These are phyloP conservation scores for Neltuma alba DNA, from an alignment of 306 rosid genomes.

Conservation along the genomic window DNA sequence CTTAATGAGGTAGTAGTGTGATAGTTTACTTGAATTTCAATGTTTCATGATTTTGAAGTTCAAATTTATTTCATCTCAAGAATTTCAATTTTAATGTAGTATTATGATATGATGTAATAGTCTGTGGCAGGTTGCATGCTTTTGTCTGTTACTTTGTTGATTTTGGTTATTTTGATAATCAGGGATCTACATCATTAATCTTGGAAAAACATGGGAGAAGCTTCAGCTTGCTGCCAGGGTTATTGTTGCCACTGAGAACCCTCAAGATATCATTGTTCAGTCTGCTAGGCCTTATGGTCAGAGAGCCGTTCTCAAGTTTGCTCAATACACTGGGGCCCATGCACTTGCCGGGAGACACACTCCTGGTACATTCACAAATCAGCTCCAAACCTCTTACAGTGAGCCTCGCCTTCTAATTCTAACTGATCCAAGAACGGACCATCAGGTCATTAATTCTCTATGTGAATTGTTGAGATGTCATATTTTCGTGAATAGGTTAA, in stretches of 20 bases:
- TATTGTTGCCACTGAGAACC: constrained; percentile 76
- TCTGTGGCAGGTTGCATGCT: not conserved
- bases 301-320: constrained; percentile 78
- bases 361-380: constrained; percentile 84
- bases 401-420: constrained; percentile 90
- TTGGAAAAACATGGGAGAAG: constrained; percentile 78
- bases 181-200: constrained; percentile 81
- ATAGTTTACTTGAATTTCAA: not conserved
- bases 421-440: constrained; percentile 83
- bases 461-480: not conserved
- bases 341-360: constrained; percentile 83
- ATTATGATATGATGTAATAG: not conserved
- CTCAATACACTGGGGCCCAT: constrained; percentile 74
- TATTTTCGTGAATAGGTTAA: not conserved
- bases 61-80: not conserved
- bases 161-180: not conserved
- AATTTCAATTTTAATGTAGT: not conserved
- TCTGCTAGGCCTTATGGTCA: constrained; percentile 82
- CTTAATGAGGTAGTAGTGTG: not conserved
- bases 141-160: constrained; percentile 4
- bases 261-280: constrained; percentile 72
- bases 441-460: constrained; percentile 57
- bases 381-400: constrained; percentile 73
- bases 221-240: constrained; percentile 80
- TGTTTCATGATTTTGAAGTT: not conserved